Base-by-base conservation (phyloP, 192 early-diverging fungal species). In the Martensiomyces pterosporus region DNA sequence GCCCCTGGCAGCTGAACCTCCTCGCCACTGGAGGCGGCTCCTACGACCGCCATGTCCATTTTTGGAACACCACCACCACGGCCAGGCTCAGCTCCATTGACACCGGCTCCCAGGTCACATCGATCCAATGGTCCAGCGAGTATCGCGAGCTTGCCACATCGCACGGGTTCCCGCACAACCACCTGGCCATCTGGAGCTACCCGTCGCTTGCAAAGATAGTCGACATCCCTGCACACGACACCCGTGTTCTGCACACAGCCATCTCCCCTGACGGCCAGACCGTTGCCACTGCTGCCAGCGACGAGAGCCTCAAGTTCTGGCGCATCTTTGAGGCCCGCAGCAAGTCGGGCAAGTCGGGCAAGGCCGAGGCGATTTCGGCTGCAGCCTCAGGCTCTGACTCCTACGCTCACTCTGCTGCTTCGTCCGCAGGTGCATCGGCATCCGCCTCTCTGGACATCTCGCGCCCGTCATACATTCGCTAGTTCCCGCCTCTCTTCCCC, bases 281-380 rank as follows among this genome's bases (percentile, higher is more conserved):
- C 3, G 79, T 99, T 12, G 93, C 94, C 5, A 97, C 91, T 3
- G 87, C 90, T 1, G 86, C 94, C 14, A 87, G 88, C 39, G 96
- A 99, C 64, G 90, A 94, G 48, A 94, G 89, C 24, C 66, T 99
- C 40, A 88, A 94, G 55, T 96, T 99, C 67, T 99, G 96, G 96
- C 86, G 80, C 46, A 64, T 96, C 24, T 98, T 93, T 71, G 84
- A 89, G 45, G 26, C 61, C 1, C 70, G 68, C 47, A 47, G 57
- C 9, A 72, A 72, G 40, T 44, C 68, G 0, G 41, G 41, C 22
- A 65, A 58, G 35, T 26, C 49, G 10, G 32, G 37, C 36, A 70
- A 62, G 47, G 47, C 37, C 17, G 43, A 41, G 10, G n/a, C 24
- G 18, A 39, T 46, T 1, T 26, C 49, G 9, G 36, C 40, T 32